A percentile compares a stretch with the other conserved stretches of the same genome.
Conservation (phyloP, 106 monocot genomes). For the Platanthera zijinensis region DNA sequence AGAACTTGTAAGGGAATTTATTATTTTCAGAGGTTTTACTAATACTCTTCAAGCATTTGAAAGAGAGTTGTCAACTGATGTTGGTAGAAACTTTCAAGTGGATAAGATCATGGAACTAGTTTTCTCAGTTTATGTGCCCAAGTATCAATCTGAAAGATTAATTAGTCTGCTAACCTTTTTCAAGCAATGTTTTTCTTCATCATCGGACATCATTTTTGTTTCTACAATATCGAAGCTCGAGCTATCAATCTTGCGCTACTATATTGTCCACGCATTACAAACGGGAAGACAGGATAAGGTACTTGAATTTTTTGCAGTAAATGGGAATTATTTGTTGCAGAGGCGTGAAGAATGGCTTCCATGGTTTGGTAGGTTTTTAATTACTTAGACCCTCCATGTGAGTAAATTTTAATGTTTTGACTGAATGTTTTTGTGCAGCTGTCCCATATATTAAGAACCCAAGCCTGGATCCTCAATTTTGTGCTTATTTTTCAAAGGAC, state of each 20-base stretch:
- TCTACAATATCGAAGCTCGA: slow-evolving; percentile 69
- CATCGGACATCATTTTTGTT: slow-evolving; percentile 49
- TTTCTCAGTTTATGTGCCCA: slow-evolving; percentile 76
- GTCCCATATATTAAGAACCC: slow-evolving; percentile 91
- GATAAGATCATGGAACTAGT: slow-evolving; percentile 85
- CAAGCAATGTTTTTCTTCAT: slow-evolving; percentile 68
- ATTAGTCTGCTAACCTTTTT: slow-evolving; percentile 65
- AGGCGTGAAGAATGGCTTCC: slow-evolving; percentile 76
- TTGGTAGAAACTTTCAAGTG: slow-evolving; percentile 84
- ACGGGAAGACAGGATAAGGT: slow-evolving; percentile 76
- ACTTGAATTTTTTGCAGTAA: slow-evolving; percentile 60
- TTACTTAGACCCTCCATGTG: neutral
- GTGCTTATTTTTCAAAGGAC: slow-evolving; percentile 90
- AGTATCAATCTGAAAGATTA: slow-evolving; percentile 73
- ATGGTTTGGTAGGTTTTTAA: slow-evolving; percentile 74
- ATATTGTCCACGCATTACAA: slow-evolving; percentile 75
- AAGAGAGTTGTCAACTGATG: slow-evolving; percentile 68
- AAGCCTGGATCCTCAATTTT: slow-evolving; percentile 77
- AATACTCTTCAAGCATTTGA: slow-evolving; percentile 70
- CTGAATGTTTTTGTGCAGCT: slow-evolving; percentile 41
- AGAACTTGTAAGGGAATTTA: slow-evolving; percentile 86
- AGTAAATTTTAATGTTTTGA: slow-evolving; percentile 6
- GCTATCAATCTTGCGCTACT: slow-evolving; percentile 65
- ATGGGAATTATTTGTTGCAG: slow-evolving; percentile 73
- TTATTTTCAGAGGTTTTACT: slow-evolving; percentile 91